phyloP scores from a whole-genome alignment of 768 basidiomycete genomes.

The Amanita inopinata region DNA sequence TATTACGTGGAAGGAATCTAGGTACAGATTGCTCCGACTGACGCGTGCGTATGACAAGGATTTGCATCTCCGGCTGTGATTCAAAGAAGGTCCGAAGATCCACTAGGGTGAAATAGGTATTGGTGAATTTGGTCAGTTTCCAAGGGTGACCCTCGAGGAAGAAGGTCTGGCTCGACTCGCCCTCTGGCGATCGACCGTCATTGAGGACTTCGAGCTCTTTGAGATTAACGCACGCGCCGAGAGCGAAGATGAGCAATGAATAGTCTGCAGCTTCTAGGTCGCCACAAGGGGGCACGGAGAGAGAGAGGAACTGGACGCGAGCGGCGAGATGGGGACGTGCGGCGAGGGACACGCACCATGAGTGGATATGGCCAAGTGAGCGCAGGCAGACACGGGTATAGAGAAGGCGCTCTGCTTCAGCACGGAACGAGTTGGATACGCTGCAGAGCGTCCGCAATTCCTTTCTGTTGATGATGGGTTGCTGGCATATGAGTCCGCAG shows the following conservation, averaged over 20 bases:
- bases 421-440: conserved; percentile 16
- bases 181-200: conserved; percentile 8
- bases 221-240: conserved; percentile 12
- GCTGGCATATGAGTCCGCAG: conserved; percentile 16
- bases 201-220: conserved; percentile 13
- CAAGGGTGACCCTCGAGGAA: conserved; percentile 17
- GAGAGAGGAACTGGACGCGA: conserved; percentile 10
- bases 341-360: conserved; percentile 14
- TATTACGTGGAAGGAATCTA: conserved; percentile 10
- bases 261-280: conserved; percentile 15
- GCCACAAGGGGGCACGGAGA: conserved; percentile 14
- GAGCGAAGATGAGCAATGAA: conserved; percentile 12
- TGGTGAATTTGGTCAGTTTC: conserved; percentile 15
- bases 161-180: conserved; percentile 13
- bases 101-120: conserved; percentile 15
- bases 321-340: conserved; percentile 13
- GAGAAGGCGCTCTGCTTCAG: conserved; percentile 17
- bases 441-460: conserved; percentile 14
- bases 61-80: conserved; percentile 10
- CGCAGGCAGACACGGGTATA: conserved; percentile 13
- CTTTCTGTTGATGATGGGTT: conserved; percentile 5
- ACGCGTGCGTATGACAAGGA: conserved; percentile 5
- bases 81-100: conserved; percentile 13
- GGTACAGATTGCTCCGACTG: conserved; percentile 8
- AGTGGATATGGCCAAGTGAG: conserved; percentile 12